Evolutionary conservation across 441 rosid species (phyloP).

Genomic region (Brassica hybrid): DNA sequence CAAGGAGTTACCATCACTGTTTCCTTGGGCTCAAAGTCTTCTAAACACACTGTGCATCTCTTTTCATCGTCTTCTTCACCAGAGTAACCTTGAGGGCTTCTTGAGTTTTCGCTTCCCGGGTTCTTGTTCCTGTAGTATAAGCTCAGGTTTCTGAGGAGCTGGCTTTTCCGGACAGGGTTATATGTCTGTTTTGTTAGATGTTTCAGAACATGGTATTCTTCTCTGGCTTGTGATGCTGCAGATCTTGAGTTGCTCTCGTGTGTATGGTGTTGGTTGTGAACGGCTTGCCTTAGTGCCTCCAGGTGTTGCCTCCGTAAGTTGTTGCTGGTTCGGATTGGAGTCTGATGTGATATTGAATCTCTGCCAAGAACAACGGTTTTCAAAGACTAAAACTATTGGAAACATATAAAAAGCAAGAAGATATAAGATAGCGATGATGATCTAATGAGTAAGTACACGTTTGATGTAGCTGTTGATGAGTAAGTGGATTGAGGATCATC

Average conservation of each 20-base stretch:
- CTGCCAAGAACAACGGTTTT: slow-evolving; percentile 35
- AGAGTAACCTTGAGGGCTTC: background rate
- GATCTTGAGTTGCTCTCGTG: slow-evolving; percentile 35
- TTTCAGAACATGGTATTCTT: slow-evolving; percentile 47
- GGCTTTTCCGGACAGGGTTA: slow-evolving; percentile 55
- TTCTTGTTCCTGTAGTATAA: slow-evolving; percentile 58
- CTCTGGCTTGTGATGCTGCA: slow-evolving; percentile 37
- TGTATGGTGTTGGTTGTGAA: slow-evolving; percentile 31
- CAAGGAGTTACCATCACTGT: slow-evolving; percentile 77
- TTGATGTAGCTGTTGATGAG: too few species aligned
- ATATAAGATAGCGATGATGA: background rate
- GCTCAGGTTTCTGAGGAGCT: slow-evolving; percentile 49
- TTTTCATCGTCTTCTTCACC: slow-evolving; percentile 56
- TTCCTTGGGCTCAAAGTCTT: slow-evolving; percentile 74
- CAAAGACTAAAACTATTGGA: too few species aligned
- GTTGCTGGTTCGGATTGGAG: slow-evolving; percentile 29
- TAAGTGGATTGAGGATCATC: slow-evolving; percentile 5
- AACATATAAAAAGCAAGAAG: background rate
- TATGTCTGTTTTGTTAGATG: slow-evolving; percentile 63
- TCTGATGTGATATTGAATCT: background rate
- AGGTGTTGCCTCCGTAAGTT: slow-evolving; percentile 33
- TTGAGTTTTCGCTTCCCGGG: slow-evolving; percentile 8
- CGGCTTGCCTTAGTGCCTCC: slow-evolving; percentile 37
- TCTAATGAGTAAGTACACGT: background rate
- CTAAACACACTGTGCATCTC: slow-evolving; percentile 76